A percentile compares a stretch with the other conserved stretches of the same genome.
phyloP scores from a whole-genome alignment of 1,284 basidiomycete species.

The Cutaneotrichosporon curvatum region DNA sequence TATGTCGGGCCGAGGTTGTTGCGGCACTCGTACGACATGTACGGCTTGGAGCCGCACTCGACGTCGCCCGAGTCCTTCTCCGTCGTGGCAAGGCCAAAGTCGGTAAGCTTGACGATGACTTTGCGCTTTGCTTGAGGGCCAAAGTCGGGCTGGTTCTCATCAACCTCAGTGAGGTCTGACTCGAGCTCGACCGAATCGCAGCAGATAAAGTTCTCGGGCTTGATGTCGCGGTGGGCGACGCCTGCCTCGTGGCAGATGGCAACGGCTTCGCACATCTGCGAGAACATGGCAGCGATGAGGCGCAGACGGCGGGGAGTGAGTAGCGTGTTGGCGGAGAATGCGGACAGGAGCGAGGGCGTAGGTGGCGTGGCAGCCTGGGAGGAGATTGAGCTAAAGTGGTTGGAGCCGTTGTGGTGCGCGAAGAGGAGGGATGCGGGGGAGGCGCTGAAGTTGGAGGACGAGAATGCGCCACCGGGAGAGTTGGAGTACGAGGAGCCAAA shows the following conservation, averaged over 20 bases:
- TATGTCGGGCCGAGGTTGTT: conserved; percentile 94
- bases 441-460: conserved; percentile 12
- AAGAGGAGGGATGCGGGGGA: conserved; percentile 40
- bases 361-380: conserved; percentile 61
- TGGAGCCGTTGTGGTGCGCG: conserved; percentile 36
- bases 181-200: conserved; percentile 69
- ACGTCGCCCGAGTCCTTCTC: conserved; percentile 86
- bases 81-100: conserved; percentile 91
- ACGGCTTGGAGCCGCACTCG: conserved; percentile 96
- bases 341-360: conserved; percentile 86
- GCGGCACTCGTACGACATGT: conserved; percentile 98
- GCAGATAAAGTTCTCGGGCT: conserved; percentile 87
- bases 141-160: conserved; percentile 28
- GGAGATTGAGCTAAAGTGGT: conserved; percentile 1
- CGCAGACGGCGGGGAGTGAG: conserved; percentile 79
- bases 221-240: conserved; percentile 95
- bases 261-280: conserved; percentile 96
- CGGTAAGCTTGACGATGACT: conserved; percentile 80
- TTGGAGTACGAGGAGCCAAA: conserved; percentile 32
- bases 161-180: conserved; percentile 45
- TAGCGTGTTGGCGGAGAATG: conserved; percentile 70
- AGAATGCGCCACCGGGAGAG: conserved; percentile 19
- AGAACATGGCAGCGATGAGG: conserved; percentile 93
- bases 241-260: conserved; percentile 89
- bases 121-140: conserved; percentile 51